phyloP scores from a whole-genome alignment of 306 rosid genomes.

The Sophora flavescens region DNA sequence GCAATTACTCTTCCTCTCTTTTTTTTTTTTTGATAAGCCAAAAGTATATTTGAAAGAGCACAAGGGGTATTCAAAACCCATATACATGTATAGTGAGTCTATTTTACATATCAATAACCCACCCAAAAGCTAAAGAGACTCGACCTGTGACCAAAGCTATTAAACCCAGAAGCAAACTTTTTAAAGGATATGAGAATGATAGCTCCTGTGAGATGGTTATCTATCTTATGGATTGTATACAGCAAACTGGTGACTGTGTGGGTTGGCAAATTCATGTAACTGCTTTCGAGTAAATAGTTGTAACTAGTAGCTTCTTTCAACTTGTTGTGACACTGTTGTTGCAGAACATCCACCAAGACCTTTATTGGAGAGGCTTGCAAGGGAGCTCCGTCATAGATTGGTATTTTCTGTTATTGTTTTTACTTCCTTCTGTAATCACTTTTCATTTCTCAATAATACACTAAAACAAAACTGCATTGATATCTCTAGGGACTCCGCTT shows the following conservation, averaged over 20 bases:
- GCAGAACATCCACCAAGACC: constrained; percentile 64
- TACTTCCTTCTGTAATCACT: neutral
- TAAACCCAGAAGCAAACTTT: too few species aligned
- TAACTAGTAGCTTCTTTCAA: constrained; percentile 30
- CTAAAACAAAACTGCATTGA: constrained; percentile 37
- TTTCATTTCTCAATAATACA: constrained; percentile 22
- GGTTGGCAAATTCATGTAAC: constrained; percentile 13
- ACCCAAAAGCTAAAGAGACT: too few species aligned
- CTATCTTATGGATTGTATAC: too few species aligned
- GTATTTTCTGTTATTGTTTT: constrained; percentile 33
- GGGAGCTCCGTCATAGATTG: constrained; percentile 59
- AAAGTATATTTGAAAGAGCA: too few species aligned
- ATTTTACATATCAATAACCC: too few species aligned
- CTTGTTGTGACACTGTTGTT: constrained; percentile 35
- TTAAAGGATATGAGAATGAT: too few species aligned
- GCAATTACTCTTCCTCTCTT: neutral
- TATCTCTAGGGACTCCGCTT: constrained; percentile 56
- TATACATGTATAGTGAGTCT: too few species aligned
- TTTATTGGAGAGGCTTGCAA: constrained; percentile 61
- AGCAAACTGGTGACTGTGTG: neutral
- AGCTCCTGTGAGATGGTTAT: too few species aligned
- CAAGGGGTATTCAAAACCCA: too few species aligned
- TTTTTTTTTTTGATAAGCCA: too few species aligned
- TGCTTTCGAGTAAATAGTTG: constrained; percentile 29
- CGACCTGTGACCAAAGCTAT: too few species aligned